These are phyloP conservation scores for Aphanomyces invadans DNA, from an alignment of 352 stramenopile genomes.

Conservation along the genomic window DNA sequence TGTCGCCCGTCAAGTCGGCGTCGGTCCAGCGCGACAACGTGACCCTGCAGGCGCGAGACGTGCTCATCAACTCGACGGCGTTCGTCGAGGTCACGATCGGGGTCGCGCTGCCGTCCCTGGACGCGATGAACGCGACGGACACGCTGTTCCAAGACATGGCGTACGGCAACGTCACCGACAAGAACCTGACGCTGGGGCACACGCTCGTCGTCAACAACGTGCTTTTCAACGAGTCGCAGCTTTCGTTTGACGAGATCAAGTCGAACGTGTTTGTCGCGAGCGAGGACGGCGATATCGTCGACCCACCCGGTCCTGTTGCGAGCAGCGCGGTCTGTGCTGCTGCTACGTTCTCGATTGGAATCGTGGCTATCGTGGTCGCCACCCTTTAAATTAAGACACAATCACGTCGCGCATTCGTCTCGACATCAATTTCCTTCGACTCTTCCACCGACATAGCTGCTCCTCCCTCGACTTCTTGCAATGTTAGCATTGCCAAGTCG, in stretches of 20 bases:
- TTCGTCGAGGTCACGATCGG: conserved; percentile 9
- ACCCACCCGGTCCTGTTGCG: background rate
- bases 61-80: conserved; percentile 21
- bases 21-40: conserved; percentile 4
- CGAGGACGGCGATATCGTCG: background rate
- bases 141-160: conserved; percentile 5
- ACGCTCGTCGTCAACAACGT: background rate
- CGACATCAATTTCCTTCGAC: no score
- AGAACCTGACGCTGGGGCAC: background rate
- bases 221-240: conserved; percentile 4
- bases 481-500: no score
- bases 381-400: no score
- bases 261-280: conserved; percentile 10
- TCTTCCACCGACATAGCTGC: no score
- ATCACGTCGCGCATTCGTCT: no score
- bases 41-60: background rate
- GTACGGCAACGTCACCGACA: conserved; percentile 12
- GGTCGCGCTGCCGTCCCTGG: background rate
- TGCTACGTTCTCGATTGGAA: background rate
- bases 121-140: conserved; percentile 9
- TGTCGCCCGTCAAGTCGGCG: background rate
- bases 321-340: background rate
- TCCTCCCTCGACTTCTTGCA: no score
- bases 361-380: background rate
- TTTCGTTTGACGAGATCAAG: conserved; percentile 5